phyloP scores from a whole-genome alignment of 495 filamentous ascomycete genomes.

The Polyplosphaeria fusca region DNA sequence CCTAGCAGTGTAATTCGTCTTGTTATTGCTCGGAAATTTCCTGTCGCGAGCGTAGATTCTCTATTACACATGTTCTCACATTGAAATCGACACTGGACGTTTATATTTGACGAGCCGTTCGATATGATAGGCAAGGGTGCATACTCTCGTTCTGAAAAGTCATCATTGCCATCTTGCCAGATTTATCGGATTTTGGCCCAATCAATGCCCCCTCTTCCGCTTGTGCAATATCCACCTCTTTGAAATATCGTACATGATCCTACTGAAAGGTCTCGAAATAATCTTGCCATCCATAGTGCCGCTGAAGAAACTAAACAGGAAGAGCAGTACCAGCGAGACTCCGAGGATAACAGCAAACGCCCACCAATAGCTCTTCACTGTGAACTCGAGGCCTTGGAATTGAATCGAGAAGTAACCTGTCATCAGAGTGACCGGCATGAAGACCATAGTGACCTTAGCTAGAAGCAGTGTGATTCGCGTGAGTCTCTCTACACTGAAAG shows the following conservation, averaged over 20 bases:
- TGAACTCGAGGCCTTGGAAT: slow-evolving; percentile 61
- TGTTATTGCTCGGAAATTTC: too few relatives aligned
- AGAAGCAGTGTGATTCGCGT: slow-evolving; percentile 79
- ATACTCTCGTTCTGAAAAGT: too few relatives aligned
- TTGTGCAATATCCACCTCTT: slow-evolving; percentile 19
- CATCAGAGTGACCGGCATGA: slow-evolving; percentile 79
- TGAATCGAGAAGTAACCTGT: slow-evolving; percentile 80
- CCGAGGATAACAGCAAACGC: slow-evolving; percentile 66
- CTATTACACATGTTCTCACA: too few relatives aligned
- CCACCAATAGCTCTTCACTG: slow-evolving; percentile 65
- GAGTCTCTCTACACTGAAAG: slow-evolving; percentile 70
- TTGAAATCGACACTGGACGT: too few relatives aligned
- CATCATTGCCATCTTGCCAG: too few relatives aligned
- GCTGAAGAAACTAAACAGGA: slow-evolving; percentile 53
- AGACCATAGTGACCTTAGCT: slow-evolving; percentile 78
- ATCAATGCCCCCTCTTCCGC: slow-evolving; percentile 1
- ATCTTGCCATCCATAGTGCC: slow-evolving; percentile 48
- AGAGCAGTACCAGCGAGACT: slow-evolving; percentile 58
- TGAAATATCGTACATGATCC: slow-evolving; percentile 21
- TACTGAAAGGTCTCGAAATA: slow-evolving; percentile 25
- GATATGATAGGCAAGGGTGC: too few relatives aligned
- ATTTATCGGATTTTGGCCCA: too few relatives aligned
- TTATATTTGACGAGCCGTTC: too few relatives aligned
- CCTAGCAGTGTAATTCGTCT: too few relatives aligned
- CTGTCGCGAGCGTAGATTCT: too few relatives aligned